Base-by-base conservation (phyloP, 345 rosid species). In the Bruguiera sexangula region DNA sequence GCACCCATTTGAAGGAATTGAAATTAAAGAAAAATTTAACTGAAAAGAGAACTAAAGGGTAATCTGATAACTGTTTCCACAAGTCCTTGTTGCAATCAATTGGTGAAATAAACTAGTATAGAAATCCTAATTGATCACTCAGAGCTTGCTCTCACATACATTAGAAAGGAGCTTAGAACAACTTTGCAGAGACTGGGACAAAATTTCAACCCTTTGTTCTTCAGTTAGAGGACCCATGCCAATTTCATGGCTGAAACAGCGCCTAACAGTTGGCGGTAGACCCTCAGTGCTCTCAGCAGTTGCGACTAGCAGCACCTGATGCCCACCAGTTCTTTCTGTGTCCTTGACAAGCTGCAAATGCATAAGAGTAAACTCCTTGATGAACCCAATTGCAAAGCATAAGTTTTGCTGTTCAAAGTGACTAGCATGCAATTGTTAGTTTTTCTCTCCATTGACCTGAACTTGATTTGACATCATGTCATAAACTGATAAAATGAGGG, bases 231-330 rank as follows among this genome's bases (percentile, higher is more conserved):
- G 82, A 62, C 84, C 85, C 90, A 91, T 85, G 48, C 84, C 84
- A 75, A 93, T 80, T 78, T 91, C 98, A 72, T 95, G 97, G 85
- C 96, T 92, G 82, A 95, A 92, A 87, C 99, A 95, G 77, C 97
- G 94, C 76, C 97, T 82, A 66, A 95, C 82, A 67, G 85, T 74
- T 70, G 96, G 89, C 62, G 96, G 88, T 60, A 95, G 82, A 67
- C 97, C 97, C 80, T 92, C 97, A 67, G 92, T 76, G 73, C 84
- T 84, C 65, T 95, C 96, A 70, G 96, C 88, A 73, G 96, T 83
- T 56, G 93, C 97, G 74, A 95, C 86, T 69, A 95, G 73, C 34
- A 92, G 82, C 78, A 92, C 92, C 81, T 82, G 89, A 72, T 72
- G 83, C 79, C 74, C 70, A 67, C 65, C 67, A 71, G 64, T 73